These are phyloP conservation scores for Bodo saltans DNA, from an alignment of 78 protist species.

Conservation along the genomic window DNA sequence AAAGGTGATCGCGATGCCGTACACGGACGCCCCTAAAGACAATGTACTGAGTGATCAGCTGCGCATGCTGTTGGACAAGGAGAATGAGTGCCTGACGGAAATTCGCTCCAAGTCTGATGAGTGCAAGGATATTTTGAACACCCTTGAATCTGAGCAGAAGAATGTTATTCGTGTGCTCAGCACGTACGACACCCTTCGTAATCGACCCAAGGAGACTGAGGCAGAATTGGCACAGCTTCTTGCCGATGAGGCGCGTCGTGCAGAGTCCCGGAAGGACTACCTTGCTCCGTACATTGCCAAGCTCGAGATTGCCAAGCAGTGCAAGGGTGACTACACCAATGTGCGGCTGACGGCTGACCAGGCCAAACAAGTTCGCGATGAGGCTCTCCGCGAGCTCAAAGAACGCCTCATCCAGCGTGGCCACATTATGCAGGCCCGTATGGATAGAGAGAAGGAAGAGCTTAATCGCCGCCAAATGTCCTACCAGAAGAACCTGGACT, in stretches of 20 bases:
- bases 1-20: conserved; percentile 12
- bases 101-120: neutral
- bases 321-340: neutral
- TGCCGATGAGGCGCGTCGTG: conserved; percentile 15
- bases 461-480: conserved; percentile 20
- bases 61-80: neutral
- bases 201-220: neutral
- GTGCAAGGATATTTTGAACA: neutral
- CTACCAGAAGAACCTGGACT: conserved; percentile 33
- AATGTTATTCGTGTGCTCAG: neutral
- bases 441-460: conserved; percentile 47
- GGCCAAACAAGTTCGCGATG: conserved; percentile 32
- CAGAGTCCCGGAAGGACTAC: conserved; percentile 12
- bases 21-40: conserved; percentile 11
- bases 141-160: conserved; percentile 1
- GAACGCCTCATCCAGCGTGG: conserved; percentile 50
- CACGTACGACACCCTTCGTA: conserved; percentile 32
- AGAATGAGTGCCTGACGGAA: conserved; percentile 8
- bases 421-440: conserved; percentile 43
- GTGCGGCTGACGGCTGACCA: neutral
- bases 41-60: conserved; percentile 8
- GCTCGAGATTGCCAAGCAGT: neutral
- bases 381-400: conserved; percentile 40
- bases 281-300: conserved; percentile 20
- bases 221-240: neutral